phyloP scores from a whole-genome alignment of 768 basidiomycete species.

The Hysterangium stoloniferum region DNA sequence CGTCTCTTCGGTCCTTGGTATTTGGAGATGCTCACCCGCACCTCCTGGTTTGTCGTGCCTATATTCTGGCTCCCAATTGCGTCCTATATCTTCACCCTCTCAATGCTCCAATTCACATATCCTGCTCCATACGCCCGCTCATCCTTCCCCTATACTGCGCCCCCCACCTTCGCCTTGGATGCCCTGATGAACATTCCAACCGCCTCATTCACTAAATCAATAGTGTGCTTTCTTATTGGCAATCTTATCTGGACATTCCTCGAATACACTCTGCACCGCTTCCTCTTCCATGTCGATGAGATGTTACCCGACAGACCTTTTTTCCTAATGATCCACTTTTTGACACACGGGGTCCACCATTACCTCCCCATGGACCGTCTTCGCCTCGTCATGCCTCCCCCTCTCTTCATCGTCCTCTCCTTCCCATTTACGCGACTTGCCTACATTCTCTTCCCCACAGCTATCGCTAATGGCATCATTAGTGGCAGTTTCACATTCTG shows the following conservation, averaged over 20 bases:
- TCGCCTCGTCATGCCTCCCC: conserved; percentile 95
- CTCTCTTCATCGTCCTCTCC: conserved; percentile 68
- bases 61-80: conserved; percentile 87
- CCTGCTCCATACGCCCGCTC: conserved; percentile 31
- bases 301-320: conserved; percentile 74
- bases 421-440: conserved; percentile 84
- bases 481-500: conserved; percentile 73
- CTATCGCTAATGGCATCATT: conserved; percentile 89
- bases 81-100: conserved; percentile 69
- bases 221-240: conserved; percentile 71
- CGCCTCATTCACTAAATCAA: conserved; percentile 44
- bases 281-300: conserved; percentile 93
- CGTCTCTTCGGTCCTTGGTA: conserved; percentile 76
- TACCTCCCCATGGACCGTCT: conserved; percentile 94
- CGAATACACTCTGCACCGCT: conserved; percentile 91
- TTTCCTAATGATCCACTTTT: conserved; percentile 83
- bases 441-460: conserved; percentile 70
- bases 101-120: conserved; percentile 67
- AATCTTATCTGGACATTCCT: conserved; percentile 90
- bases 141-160: conserved; percentile 50
- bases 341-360: conserved; percentile 94
- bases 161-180: conserved; percentile 27
- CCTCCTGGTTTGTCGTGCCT: conserved; percentile 92
- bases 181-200: conserved; percentile 46
- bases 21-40: conserved; percentile 84